Conservation (phyloP, 305 asterid species). For the Solanum hybrid region DNA sequence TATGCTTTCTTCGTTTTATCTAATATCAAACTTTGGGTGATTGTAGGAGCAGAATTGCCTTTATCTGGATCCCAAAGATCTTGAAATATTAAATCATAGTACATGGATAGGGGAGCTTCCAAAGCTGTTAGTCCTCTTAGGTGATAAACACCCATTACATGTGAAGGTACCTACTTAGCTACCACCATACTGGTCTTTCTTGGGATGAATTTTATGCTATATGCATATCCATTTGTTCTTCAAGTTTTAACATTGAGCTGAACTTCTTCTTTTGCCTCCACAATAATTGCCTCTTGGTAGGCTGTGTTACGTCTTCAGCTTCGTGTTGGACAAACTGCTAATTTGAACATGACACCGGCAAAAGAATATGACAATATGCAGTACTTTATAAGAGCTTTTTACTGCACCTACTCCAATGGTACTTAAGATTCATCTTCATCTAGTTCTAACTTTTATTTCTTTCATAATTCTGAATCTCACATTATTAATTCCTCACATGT, state of each 20-base stretch:
- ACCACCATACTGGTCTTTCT: background rate
- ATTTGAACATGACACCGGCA: conserved; percentile 33
- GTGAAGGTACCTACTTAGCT: conserved; percentile 50
- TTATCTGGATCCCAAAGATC: conserved; percentile 33
- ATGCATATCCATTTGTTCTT: background rate
- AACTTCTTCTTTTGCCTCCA: background rate
- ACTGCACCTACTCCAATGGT: conserved; percentile 36
- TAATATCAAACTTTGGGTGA: conserved; percentile 11
- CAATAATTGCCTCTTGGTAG: conserved; percentile 40
- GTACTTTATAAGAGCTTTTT: conserved; percentile 37
- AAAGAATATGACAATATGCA: conserved; percentile 56
- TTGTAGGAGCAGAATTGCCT: conserved; percentile 47
- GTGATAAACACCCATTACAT: conserved; percentile 45
- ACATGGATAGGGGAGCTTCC: conserved; percentile 73
- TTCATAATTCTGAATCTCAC: conserved; percentile 3
- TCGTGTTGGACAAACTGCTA: conserved; percentile 50
- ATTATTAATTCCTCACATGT: conserved; percentile 6
- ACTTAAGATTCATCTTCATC: conserved; percentile 24
- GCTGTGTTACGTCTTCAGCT: conserved; percentile 69
- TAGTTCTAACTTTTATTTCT: conserved; percentile 7
- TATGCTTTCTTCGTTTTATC: background rate
- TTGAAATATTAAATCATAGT: conserved; percentile 39
- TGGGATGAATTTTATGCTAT: background rate
- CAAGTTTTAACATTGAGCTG: conserved; percentile 3
- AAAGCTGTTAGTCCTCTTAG: conserved; percentile 50